A percentile compares a stretch with the other conserved stretches of the same genome.
Conservation (phyloP, 441 rosid genomes). For the Kokia cookei region DNA sequence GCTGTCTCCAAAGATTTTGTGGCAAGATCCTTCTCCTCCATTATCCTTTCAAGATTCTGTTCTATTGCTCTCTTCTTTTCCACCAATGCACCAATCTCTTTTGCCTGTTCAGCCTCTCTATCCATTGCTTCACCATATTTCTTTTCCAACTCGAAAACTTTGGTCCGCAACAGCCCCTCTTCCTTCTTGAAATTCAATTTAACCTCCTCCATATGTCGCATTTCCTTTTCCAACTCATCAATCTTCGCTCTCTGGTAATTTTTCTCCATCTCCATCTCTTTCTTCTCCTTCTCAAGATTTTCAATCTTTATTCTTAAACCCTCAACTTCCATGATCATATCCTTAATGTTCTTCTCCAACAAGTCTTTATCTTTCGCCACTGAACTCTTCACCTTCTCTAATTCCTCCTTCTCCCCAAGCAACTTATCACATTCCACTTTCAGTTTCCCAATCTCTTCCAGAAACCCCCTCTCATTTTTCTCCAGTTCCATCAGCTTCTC, state of each 20-base stretch:
- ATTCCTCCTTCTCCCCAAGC: slow-evolving; percentile 19
- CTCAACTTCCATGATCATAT: slow-evolving; percentile 19
- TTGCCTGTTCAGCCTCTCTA: slow-evolving; percentile 16
- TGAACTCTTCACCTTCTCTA: slow-evolving; percentile 13
- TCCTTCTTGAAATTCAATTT: slow-evolving; percentile 23
- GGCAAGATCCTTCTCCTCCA: slow-evolving; percentile 16
- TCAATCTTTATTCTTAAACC: slow-evolving; percentile 24
- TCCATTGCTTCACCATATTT: slow-evolving; percentile 18
- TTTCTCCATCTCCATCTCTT: slow-evolving; percentile 33
- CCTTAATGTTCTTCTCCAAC: slow-evolving; percentile 16
- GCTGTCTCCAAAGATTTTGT: slow-evolving; percentile 16
- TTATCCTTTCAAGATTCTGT: slow-evolving; percentile 16
- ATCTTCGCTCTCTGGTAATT: slow-evolving; percentile 26
- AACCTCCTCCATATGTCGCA: slow-evolving; percentile 16
- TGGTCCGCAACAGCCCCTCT: slow-evolving; percentile 26
- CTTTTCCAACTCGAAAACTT: slow-evolving; percentile 36
- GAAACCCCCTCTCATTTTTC: slow-evolving; percentile 16
- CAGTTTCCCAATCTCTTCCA: slow-evolving; percentile 25
- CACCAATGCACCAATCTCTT: slow-evolving; percentile 25
- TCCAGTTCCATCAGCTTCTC: slow-evolving; percentile 28
- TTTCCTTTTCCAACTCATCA: slow-evolving; percentile 34
- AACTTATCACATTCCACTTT: slow-evolving; percentile 13
- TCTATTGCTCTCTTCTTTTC: slow-evolving; percentile 29
- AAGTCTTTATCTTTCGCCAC: slow-evolving; percentile 13
- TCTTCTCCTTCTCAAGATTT: slow-evolving; percentile 26